These are phyloP conservation scores for Zygosaccharomyces lentus DNA, from an alignment of 805 yeast genomes.

Conservation along the genomic window DNA sequence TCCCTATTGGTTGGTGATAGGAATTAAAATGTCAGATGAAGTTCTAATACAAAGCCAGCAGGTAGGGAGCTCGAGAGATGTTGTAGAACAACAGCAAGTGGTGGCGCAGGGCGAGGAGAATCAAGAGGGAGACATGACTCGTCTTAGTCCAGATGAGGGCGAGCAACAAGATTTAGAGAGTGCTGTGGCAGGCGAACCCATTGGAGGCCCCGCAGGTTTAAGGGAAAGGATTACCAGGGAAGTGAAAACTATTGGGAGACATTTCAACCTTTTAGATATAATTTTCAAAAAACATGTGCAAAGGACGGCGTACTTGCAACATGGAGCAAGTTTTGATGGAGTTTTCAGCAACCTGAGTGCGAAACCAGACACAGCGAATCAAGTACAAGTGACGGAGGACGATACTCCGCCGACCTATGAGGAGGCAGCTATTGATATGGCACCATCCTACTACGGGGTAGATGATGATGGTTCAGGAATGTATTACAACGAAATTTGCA, in stretches of 20 bases:
- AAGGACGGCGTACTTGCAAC: constrained; percentile 15
- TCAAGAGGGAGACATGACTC: not conserved
- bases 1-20: not conserved
- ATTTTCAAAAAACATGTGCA: constrained; percentile 29
- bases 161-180: constrained; percentile 1
- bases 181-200: constrained; percentile 1
- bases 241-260: constrained; percentile 31
- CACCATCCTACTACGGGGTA: constrained; percentile 96
- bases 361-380: constrained; percentile 58
- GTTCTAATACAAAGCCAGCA: constrained; percentile 9
- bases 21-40: constrained; percentile 9
- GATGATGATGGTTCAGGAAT: constrained; percentile 56
- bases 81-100: constrained; percentile 1
- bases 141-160: not conserved
- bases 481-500: constrained; percentile 82
- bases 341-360: constrained; percentile 91
- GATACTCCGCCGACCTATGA: constrained; percentile 84
- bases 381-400: constrained; percentile 27
- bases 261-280: constrained; percentile 40
- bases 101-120: not conserved
- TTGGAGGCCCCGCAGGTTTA: constrained; percentile 12
- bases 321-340: constrained; percentile 55
- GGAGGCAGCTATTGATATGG: constrained; percentile 89
- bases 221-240: constrained; percentile 23
- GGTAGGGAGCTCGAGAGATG: constrained; percentile 13